Conservation (phyloP, 768 basidiomycete species). For the Podaxis carcinomalis region DNA sequence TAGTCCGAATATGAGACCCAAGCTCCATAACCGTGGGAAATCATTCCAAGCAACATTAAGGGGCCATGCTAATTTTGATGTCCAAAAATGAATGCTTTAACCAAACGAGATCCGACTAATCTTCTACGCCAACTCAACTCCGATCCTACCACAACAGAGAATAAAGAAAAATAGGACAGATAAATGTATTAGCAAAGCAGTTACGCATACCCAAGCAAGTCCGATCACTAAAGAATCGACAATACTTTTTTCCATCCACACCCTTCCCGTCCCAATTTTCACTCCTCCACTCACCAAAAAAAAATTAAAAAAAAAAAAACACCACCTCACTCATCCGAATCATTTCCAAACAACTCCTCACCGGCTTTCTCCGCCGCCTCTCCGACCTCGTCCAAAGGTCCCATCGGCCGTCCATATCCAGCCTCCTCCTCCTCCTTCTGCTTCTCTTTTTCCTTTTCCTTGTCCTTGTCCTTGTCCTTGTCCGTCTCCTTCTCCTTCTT, state of each 20-base stretch:
- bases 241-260: not conserved
- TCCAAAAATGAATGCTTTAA: too few species aligned
- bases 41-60: too few species aligned
- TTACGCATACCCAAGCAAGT: not conserved
- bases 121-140: too few species aligned
- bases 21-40: too few species aligned
- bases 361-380: constrained; percentile 48
- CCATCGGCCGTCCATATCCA: constrained; percentile 15
- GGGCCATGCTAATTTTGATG: too few species aligned
- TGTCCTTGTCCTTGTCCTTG: too few species aligned
- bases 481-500: too few species aligned
- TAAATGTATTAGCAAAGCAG: not conserved
- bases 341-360: constrained; percentile 14
- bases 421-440: constrained; percentile 8
- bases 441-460: constrained; percentile 12
- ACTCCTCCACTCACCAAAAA: not conserved
- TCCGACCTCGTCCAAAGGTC: constrained; percentile 46
- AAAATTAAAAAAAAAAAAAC: not conserved
- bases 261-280: too few species aligned
- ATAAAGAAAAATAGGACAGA: not conserved
- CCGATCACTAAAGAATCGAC: not conserved
- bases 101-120: too few species aligned
- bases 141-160: not conserved
- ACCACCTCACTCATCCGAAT: constrained; percentile 1
- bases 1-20: too few species aligned